Percentiles rank a stretch among this genome's conserved stretches.
These are phyloP conservation scores for Arthrobotrys sphaeroides DNA, from an alignment of 2,329 filamentous ascomycete species.

Conservation along the genomic window DNA sequence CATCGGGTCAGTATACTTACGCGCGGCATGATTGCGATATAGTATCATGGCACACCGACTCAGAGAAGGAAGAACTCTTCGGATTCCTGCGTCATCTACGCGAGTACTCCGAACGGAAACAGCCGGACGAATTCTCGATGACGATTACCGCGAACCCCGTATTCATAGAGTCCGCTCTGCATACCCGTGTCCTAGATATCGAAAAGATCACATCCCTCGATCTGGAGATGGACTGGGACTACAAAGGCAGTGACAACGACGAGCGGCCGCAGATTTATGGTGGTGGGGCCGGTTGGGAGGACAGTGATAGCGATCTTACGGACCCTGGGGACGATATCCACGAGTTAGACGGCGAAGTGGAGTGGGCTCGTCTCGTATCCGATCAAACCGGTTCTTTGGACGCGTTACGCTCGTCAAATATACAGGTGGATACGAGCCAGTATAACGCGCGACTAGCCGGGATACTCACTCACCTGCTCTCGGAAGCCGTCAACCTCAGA, in stretches of 20 bases:
- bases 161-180: neutral
- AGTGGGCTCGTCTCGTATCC: neutral
- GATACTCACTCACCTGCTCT: neutral
- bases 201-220: neutral
- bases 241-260: neutral
- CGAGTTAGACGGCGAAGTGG: neutral
- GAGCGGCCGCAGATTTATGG: neutral
- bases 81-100: neutral
- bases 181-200: neutral
- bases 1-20: neutral
- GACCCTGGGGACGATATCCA: neutral
- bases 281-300: neutral
- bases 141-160: neutral
- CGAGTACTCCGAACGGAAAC: neutral
- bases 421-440: neutral
- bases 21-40: neutral
- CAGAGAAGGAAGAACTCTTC: neutral
- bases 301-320: neutral
- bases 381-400: neutral
- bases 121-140: conserved; percentile 2
- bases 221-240: neutral
- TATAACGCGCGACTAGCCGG: neutral
- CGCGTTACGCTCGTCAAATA: neutral
- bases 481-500: neutral
- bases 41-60: conserved; percentile 1